Evolutionary conservation across 2,329 filamentous ascomycete species (phyloP).

Genomic region (Zymoseptoria tritici): DNA sequence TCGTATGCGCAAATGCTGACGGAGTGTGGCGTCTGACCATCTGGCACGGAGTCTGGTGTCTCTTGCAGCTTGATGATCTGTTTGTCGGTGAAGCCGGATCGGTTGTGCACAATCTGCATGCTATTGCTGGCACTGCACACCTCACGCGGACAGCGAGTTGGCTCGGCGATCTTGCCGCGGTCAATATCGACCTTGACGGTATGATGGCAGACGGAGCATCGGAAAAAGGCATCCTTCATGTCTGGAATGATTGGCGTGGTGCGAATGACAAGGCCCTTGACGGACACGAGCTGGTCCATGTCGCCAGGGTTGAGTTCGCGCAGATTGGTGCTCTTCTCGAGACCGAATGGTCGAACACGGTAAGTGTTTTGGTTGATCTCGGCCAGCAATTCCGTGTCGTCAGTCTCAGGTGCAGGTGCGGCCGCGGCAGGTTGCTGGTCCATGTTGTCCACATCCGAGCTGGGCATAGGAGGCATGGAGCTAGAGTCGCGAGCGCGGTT

Average conservation of each 20-base stretch:
- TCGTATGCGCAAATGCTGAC: conserved; percentile 96
- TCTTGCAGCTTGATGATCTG: conserved; percentile 98
- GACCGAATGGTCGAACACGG: conserved; percentile 79
- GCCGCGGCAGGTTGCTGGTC: conserved; percentile 30
- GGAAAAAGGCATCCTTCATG: conserved; percentile 98
- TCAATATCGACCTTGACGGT: conserved; percentile 87
- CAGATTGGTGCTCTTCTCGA: conserved; percentile 82
- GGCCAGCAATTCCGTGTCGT: conserved; percentile 61
- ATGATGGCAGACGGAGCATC: conserved; percentile 87
- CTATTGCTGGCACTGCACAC: conserved; percentile 82
- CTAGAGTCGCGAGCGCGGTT: conserved; percentile 44
- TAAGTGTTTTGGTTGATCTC: conserved; percentile 76
- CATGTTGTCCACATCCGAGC: conserved; percentile 59
- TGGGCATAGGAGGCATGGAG: conserved; percentile 69
- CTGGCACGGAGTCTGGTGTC: conserved; percentile 87
- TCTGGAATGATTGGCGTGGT: conserved; percentile 95
- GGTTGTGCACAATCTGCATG: conserved; percentile 97
- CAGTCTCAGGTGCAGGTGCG: conserved; percentile 20
- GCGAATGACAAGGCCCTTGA: conserved; percentile 94
- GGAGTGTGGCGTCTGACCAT: conserved; percentile 94
- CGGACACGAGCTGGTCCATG: conserved; percentile 90
- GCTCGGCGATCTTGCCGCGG: conserved; percentile 91
- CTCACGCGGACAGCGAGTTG: conserved; percentile 76
- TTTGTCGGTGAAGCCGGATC: conserved; percentile 90
- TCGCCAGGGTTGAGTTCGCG: conserved; percentile 90